These are phyloP conservation scores for Pichia nanzhaoensis DNA, from an alignment of 805 yeast genomes.

Conservation along the genomic window DNA sequence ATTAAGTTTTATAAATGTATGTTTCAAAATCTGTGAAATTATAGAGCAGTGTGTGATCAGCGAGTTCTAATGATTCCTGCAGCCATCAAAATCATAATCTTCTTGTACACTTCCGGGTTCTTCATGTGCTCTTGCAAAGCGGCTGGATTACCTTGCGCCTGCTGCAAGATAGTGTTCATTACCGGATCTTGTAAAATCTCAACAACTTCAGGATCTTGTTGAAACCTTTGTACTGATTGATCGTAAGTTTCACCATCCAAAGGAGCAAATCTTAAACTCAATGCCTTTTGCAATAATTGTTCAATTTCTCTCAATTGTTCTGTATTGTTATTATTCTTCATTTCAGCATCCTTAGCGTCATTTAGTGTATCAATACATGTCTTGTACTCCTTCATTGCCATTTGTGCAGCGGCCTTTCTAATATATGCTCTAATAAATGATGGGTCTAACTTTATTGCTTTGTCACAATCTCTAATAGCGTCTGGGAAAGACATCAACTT, in stretches of 20 bases:
- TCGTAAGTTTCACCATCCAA: slow-evolving; percentile 88
- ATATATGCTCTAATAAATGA: slow-evolving; percentile 88
- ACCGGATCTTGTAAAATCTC: slow-evolving; percentile 88
- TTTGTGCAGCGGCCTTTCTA: slow-evolving; percentile 91
- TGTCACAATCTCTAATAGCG: slow-evolving; percentile 86
- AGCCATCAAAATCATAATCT: slow-evolving; percentile 83
- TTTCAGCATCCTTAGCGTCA: slow-evolving; percentile 70
- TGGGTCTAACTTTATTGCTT: slow-evolving; percentile 85
- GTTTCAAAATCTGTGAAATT: neutral
- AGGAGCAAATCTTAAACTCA: slow-evolving; percentile 71
- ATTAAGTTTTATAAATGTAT: neutral
- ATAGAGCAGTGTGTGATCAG: too few species aligned
- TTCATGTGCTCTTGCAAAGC: slow-evolving; percentile 97
- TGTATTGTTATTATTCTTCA: slow-evolving; percentile 47
- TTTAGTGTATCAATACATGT: slow-evolving; percentile 76
- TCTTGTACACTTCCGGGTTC: slow-evolving; percentile 86
- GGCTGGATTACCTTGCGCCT: slow-evolving; percentile 92
- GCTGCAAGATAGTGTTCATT: slow-evolving; percentile 90
- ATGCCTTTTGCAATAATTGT: slow-evolving; percentile 70
- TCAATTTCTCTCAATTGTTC: slow-evolving; percentile 67
- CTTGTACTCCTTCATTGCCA: slow-evolving; percentile 82
- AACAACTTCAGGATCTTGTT: slow-evolving; percentile 91
- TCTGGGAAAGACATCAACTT: slow-evolving; percentile 97
- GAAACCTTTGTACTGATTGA: slow-evolving; percentile 84
- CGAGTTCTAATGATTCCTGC: slow-evolving; percentile 91